phyloP scores from a whole-genome alignment of 2,329 filamentous ascomycete genomes.

The Colletotrichum destructivum region DNA sequence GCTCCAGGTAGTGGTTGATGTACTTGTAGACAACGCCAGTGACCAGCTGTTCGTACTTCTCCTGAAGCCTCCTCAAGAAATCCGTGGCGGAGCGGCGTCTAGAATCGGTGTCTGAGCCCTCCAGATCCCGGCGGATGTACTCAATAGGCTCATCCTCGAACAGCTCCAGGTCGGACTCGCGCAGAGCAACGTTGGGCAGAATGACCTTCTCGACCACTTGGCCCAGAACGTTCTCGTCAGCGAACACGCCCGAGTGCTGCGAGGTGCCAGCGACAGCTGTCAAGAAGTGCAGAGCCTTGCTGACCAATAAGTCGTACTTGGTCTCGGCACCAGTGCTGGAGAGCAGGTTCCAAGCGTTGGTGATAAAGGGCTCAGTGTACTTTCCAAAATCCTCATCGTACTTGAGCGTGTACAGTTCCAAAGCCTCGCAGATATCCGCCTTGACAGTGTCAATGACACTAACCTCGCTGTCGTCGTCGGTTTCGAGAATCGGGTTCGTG shows the following conservation, averaged over 20 bases:
- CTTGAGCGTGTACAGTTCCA: conserved; percentile 93
- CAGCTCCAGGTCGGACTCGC: conserved; percentile 94
- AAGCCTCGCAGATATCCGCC: conserved; percentile 91
- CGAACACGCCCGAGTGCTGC: conserved; percentile 87
- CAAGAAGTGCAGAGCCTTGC: conserved; percentile 93
- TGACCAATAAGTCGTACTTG: conserved; percentile 95
- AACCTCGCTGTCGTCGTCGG: conserved; percentile 90
- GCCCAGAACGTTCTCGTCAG: conserved; percentile 82
- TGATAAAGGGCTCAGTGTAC: conserved; percentile 87
- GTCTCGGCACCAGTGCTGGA: conserved; percentile 89
- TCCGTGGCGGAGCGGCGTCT: conserved; percentile 93
- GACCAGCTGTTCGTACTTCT: conserved; percentile 88
- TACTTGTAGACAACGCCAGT: conserved; percentile 91
- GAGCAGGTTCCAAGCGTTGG: conserved; percentile 90
- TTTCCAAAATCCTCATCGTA: conserved; percentile 94
- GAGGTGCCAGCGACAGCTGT: conserved; percentile 87
- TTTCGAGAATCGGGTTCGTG: conserved; percentile 85
- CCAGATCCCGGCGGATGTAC: conserved; percentile 94
- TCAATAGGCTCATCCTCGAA: conserved; percentile 99
- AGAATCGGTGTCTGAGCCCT: conserved; percentile 96
- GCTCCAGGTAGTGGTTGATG: conserved; percentile 87
- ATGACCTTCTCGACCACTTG: conserved; percentile 98
- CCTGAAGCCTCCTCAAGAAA: conserved; percentile 90
- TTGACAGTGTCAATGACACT: conserved; percentile 89
- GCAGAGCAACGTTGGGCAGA: conserved; percentile 89